Percentiles rank a stretch among this genome's conserved stretches.
Evolutionary conservation across 768 basidiomycete genomes (phyloP).

Genomic region (Mycena albidolilacea): DNA sequence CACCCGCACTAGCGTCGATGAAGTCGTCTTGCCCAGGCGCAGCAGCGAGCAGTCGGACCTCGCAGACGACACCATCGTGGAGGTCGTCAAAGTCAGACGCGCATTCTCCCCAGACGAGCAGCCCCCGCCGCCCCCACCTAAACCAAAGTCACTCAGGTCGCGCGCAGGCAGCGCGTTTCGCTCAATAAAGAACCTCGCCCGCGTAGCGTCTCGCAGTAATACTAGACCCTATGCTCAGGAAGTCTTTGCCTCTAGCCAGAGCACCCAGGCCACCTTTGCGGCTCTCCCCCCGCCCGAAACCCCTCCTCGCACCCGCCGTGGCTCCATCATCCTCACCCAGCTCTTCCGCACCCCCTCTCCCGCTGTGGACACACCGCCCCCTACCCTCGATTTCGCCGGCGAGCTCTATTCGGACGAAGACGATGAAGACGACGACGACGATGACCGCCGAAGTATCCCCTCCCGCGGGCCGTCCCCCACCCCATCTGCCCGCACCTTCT

Average conservation of each 20-base stretch:
- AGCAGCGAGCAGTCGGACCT: constrained; percentile 36
- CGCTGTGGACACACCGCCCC: constrained; percentile 41
- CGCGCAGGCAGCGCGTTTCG: constrained; percentile 64
- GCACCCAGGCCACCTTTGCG: constrained; percentile 44
- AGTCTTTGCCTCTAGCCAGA: constrained; percentile 46
- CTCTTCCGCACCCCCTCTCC: constrained; percentile 50
- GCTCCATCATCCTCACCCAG: constrained; percentile 56
- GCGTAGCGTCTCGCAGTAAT: constrained; percentile 47
- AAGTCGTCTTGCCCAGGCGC: constrained; percentile 46
- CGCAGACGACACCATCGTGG: constrained; percentile 55
- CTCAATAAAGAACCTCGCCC: constrained; percentile 59
- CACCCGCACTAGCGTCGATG: constrained; percentile 37
- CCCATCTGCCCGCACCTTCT: constrained; percentile 37
- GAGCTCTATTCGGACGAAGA: constrained; percentile 43
- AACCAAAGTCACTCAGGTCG: constrained; percentile 59
- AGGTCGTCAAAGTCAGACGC: constrained; percentile 72
- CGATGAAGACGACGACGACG: constrained; percentile 25
- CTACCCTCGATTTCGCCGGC: constrained; percentile 50
- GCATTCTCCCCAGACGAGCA: constrained; percentile 36
- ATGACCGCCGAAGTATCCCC: constrained; percentile 34
- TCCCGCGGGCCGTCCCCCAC: constrained; percentile 39
- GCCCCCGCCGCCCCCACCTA: constrained; percentile 45
- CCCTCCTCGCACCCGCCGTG: constrained; percentile 55
- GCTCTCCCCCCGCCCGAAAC: constrained; percentile 46
- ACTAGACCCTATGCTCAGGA: constrained; percentile 58